These are phyloP conservation scores for Zygoascus flipseniorum DNA, from an alignment of 805 yeast genomes.

Conservation along the genomic window DNA sequence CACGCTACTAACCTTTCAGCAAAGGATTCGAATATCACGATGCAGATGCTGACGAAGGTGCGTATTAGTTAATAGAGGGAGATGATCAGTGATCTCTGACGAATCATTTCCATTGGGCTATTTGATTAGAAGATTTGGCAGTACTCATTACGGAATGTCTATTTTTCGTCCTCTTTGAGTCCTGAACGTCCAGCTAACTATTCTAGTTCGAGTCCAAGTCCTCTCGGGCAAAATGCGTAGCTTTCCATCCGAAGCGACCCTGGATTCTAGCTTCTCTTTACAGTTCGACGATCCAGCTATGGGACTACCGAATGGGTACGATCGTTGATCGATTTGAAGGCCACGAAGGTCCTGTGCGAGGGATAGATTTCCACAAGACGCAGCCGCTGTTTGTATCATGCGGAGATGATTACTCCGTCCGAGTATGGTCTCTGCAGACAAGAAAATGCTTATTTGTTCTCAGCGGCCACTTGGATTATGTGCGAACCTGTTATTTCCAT, in stretches of 20 bases:
- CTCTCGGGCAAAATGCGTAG: slow-evolving; percentile 94
- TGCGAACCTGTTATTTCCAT: slow-evolving; percentile 91
- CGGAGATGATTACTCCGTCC: slow-evolving; percentile 92
- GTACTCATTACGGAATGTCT: not conserved
- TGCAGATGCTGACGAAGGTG: slow-evolving; percentile 79
- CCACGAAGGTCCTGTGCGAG: slow-evolving; percentile 97
- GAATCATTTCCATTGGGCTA: too few species aligned
- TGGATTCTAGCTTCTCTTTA: slow-evolving; percentile 94
- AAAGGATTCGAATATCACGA: slow-evolving; percentile 20
- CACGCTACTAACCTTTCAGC: not conserved
- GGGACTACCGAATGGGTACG: slow-evolving; percentile 99
- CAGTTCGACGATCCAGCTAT: slow-evolving; percentile 95
- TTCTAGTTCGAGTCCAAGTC: slow-evolving; percentile 88
- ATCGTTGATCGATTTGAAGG: slow-evolving; percentile 93
- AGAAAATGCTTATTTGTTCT: slow-evolving; percentile 87
- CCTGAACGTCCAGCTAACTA: slow-evolving; percentile 8
- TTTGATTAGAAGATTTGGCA: too few species aligned
- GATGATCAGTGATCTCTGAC: too few species aligned
- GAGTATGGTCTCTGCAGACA: slow-evolving; percentile 91
- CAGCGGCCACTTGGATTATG: slow-evolving; percentile 90
- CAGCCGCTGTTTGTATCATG: slow-evolving; percentile 96
- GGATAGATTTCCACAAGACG: slow-evolving; percentile 93
- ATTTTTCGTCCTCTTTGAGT: not conserved
- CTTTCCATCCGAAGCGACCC: slow-evolving; percentile 91
- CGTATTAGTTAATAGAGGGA: slow-evolving; percentile 17